phyloP scores from a whole-genome alignment of 1,284 basidiomycete species.

The Rhodofomes roseus region DNA sequence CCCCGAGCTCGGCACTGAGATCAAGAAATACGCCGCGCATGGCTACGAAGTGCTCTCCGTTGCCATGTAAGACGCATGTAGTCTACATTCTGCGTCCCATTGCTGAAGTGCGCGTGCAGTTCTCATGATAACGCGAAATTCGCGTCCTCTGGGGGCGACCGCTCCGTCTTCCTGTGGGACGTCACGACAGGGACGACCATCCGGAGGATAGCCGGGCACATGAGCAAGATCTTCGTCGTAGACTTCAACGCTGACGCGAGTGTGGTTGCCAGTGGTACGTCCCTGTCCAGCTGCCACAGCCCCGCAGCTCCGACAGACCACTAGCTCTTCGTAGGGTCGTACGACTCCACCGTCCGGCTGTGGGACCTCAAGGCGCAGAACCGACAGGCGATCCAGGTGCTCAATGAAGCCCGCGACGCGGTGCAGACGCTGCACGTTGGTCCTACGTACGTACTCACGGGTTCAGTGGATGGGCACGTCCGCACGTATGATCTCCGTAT shows the following conservation, averaged over 20 bases:
- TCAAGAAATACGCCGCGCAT: conserved; percentile 89
- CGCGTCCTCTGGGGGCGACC: conserved; percentile 91
- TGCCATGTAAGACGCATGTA: conserved; percentile 62
- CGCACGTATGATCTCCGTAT: conserved; percentile 92
- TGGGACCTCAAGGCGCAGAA: conserved; percentile 88
- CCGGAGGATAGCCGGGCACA: conserved; percentile 82
- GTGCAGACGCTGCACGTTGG: conserved; percentile 78
- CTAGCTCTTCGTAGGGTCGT: conserved; percentile 56
- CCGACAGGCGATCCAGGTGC: conserved; percentile 83
- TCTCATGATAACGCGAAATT: conserved; percentile 93
- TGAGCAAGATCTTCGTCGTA: conserved; percentile 87
- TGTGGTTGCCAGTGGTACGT: conserved; percentile 81
- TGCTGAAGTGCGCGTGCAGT: conserved; percentile 37
- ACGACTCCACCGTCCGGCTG: conserved; percentile 82
- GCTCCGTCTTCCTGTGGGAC: conserved; percentile 93
- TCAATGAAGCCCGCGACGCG: conserved; percentile 88
- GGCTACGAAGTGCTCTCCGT: conserved; percentile 93
- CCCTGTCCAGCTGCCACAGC: conserved; percentile 1
- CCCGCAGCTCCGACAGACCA: conserved; percentile 1
- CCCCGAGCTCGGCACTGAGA: conserved; percentile 76
- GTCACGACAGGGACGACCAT: conserved; percentile 84
- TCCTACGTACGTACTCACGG: conserved; percentile 67
- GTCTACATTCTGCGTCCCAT: not conserved
- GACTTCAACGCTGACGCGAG: conserved; percentile 87
- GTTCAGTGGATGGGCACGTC: conserved; percentile 88